Evolutionary conservation across 108 stramenopile genomes (phyloP).

Genomic region (Discostella stelligeroides): DNA sequence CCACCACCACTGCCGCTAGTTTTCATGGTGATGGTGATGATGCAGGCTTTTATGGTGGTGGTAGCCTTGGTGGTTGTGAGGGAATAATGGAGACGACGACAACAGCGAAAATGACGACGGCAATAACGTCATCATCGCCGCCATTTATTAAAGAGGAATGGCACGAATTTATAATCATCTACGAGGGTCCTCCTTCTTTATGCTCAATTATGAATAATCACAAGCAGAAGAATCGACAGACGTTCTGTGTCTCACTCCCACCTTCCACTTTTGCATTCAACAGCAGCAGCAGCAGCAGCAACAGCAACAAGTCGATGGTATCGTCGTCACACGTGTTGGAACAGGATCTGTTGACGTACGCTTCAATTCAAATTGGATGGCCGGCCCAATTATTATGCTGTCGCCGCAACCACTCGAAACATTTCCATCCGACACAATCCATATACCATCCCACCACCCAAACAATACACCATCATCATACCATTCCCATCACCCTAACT

Average conservation of each 20-base stretch:
- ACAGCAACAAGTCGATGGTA: background rate
- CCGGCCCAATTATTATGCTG: slow-evolving; percentile 30
- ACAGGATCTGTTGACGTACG: slow-evolving; percentile 9
- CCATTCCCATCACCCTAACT: background rate
- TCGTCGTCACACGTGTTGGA: slow-evolving; percentile 10
- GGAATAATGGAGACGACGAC: background rate
- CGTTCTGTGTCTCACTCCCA: slow-evolving; percentile 28
- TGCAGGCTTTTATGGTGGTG: no score
- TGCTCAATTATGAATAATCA: background rate
- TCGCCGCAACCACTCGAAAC: no score
- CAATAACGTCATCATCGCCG: background rate
- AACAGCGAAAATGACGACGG: background rate
- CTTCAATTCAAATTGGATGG: slow-evolving; percentile 27
- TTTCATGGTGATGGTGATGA: no score
- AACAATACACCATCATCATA: slow-evolving; percentile 2
- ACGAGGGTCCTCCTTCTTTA: slow-evolving; percentile 29
- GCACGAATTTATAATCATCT: slow-evolving; percentile 35
- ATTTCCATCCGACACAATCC: background rate
- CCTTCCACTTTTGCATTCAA: background rate
- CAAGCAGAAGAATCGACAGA: slow-evolving; percentile 9
- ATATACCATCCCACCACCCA: slow-evolving; percentile 11
- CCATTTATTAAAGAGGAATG: no score
- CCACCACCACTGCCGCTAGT: no score
- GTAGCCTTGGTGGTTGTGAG: background rate
- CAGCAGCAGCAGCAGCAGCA: background rate